Evolutionary conservation across 2,329 filamentous ascomycete species (phyloP), one percentile per base, ranked within the genome.

Genomic region (Aureobasidium sp.): DNA sequence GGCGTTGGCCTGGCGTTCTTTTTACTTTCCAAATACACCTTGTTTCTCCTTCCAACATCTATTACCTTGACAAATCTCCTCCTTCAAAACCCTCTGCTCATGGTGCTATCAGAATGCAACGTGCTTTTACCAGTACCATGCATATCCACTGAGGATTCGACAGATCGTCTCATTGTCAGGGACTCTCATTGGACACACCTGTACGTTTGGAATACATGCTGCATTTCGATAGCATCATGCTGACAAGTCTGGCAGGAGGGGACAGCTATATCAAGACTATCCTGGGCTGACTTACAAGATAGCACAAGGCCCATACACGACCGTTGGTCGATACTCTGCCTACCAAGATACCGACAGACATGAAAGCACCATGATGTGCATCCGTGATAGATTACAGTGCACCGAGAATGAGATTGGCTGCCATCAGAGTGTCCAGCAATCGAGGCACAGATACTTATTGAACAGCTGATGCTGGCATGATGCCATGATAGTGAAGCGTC

Each of bases 1-100:
- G 57, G 51, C 62, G 58, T 57, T 45, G 45, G 37, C 34, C 22
- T 31, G 58, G 59, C 20, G 29, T 55, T 55, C 31, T 49, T 52
- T 56, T 39, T 36, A 47, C 17, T 25, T 31, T 42, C 31, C 45
- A 51, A 60, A 42, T 60, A 49, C 44, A 60, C 57, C 34, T 45
- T 29, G 42, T 45, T 41, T 29, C 48, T 15, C 22, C 27, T 48
- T 39, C 14, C n/a, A 34, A 15, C 17, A 42, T 27, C 34, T n/a
- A 34, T 25, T 29, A 11, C 25, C 15, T 39, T 29, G 25, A 14
- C 42, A 14, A 3, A 22, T 48, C 9, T 37, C 42, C 25, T 48
- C 15, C 14, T 44, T 5, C 34, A 7, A 17, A 39, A 14, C 0
- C 12, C n/a, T 20, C 3, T 22, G 8, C 11, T 22, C 12, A 34